Evolutionary conservation across 2,329 filamentous ascomycete species (phyloP).

Genomic region (Ophiocordyceps camponoti-rufipedis): DNA sequence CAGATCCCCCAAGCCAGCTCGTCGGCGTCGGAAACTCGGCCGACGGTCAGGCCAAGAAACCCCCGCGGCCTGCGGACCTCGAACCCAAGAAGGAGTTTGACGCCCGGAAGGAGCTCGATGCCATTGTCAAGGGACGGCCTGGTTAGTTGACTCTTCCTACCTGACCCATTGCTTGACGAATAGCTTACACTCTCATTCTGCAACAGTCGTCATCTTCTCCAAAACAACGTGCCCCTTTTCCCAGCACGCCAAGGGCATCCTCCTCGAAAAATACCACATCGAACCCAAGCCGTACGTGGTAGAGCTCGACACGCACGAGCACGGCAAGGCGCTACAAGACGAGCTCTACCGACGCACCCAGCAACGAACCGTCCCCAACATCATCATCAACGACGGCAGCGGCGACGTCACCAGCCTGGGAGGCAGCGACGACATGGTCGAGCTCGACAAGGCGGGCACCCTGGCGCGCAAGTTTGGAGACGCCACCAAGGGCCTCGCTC

Average conservation of each 20-base stretch:
- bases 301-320: constrained; percentile 68
- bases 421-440: constrained; percentile 70
- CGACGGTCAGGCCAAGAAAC: constrained; percentile 24
- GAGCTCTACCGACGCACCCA: constrained; percentile 57
- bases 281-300: constrained; percentile 70
- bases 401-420: constrained; percentile 49
- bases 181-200: no score
- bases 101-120: constrained; percentile 53
- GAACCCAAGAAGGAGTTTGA: constrained; percentile 42
- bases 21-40: constrained; percentile 41
- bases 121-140: constrained; percentile 68
- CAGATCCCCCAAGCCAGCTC: constrained; percentile 37
- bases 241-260: constrained; percentile 64
- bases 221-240: constrained; percentile 87
- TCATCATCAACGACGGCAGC: constrained; percentile 57
- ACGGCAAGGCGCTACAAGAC: constrained; percentile 56
- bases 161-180: no score
- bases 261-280: constrained; percentile 73
- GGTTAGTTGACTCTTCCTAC: no score
- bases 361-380: constrained; percentile 75
- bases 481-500: constrained; percentile 50
- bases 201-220: constrained; percentile 82
- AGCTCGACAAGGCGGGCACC: constrained; percentile 46
- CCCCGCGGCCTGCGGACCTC: constrained; percentile 8
- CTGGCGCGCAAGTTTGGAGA: constrained; percentile 54